phyloP scores from a whole-genome alignment of 2,329 filamentous ascomycete species.

The Fusarium sp. region DNA sequence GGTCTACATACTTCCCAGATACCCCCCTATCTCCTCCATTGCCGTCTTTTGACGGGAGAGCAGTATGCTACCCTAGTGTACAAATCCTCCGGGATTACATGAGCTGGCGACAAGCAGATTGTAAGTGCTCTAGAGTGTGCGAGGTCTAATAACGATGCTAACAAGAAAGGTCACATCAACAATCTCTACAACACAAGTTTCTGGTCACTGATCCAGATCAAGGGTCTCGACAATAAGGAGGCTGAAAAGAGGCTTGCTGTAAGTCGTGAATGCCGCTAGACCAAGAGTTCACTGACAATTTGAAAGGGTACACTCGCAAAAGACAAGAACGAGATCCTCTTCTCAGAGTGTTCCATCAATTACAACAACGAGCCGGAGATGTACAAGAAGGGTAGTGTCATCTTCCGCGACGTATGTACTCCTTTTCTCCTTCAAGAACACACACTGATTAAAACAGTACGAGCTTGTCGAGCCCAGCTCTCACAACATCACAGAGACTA shows the following conservation, averaged over 20 bases:
- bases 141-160: constrained; percentile 4
- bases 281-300: constrained; percentile 33
- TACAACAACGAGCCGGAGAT: constrained; percentile 97
- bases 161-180: constrained; percentile 84
- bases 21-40: constrained; percentile 76
- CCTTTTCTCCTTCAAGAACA: too few species aligned
- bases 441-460: constrained; percentile 64
- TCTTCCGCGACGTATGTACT: constrained; percentile 80
- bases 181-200: constrained; percentile 99
- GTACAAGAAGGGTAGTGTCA: constrained; percentile 90
- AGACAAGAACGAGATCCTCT: constrained; percentile 97
- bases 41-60: constrained; percentile 92
- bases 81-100: constrained; percentile 92
- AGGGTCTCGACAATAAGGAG: constrained; percentile 78
- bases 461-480: constrained; percentile 72
- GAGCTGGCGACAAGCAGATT: constrained; percentile 97
- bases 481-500: constrained; percentile 60
- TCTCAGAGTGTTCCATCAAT: constrained; percentile 89
- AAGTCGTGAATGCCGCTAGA: constrained; percentile 38
- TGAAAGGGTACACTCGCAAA: constrained; percentile 80
- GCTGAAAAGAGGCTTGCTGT: constrained; percentile 86
- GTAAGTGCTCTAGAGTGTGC: constrained; percentile 62
- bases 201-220: constrained; percentile 86
- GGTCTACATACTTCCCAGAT: constrained; percentile 81
- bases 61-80: constrained; percentile 87